Percentiles rank a stretch among this genome's conserved stretches.
Evolutionary conservation across 345 rosid species (phyloP).

Genomic region (Fremontodendron californicum): DNA sequence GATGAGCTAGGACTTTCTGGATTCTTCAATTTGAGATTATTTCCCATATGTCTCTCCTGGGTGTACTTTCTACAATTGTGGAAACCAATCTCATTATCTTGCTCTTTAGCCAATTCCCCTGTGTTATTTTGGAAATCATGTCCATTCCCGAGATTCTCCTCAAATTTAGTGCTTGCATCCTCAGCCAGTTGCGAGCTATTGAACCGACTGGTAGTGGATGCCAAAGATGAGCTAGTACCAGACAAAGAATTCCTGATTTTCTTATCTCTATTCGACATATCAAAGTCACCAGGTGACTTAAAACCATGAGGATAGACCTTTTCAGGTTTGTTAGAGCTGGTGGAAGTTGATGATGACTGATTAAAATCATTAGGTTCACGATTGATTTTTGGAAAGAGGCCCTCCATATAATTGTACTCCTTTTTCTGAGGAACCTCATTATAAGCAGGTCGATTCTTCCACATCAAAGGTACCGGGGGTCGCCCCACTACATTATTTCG

Average conservation of each 20-base stretch:
- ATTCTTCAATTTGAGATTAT: conserved; percentile 54
- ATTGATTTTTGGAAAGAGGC: conserved; percentile 62
- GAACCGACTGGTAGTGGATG: conserved; percentile 38
- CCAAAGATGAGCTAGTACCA: conserved; percentile 34
- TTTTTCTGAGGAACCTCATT: conserved; percentile 83
- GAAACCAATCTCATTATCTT: conserved; percentile 42
- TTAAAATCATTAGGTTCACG: conserved; percentile 61
- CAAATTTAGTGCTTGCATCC: conserved; percentile 28
- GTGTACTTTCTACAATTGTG: conserved; percentile 47
- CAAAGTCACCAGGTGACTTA: conserved; percentile 34
- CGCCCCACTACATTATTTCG: conserved; percentile 55
- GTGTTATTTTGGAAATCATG: conserved; percentile 35
- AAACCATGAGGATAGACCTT: conserved; percentile 40
- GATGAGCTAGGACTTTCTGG: conserved; percentile 64
- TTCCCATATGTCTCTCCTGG: conserved; percentile 51
- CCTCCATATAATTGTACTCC: conserved; percentile 64
- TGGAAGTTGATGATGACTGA: conserved; percentile 46
- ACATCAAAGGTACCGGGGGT: conserved; percentile 73
- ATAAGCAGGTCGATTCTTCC: conserved; percentile 74
- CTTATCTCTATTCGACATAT: conserved; percentile 37
- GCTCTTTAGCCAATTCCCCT: conserved; percentile 25
- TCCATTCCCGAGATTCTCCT: conserved; percentile 34
- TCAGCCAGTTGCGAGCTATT: conserved; percentile 29
- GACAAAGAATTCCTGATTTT: conserved; percentile 33
- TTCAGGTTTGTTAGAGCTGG: conserved; percentile 42